phyloP scores from a whole-genome alignment of 306 rosid genomes.

The Pterocarpus santalinus region DNA sequence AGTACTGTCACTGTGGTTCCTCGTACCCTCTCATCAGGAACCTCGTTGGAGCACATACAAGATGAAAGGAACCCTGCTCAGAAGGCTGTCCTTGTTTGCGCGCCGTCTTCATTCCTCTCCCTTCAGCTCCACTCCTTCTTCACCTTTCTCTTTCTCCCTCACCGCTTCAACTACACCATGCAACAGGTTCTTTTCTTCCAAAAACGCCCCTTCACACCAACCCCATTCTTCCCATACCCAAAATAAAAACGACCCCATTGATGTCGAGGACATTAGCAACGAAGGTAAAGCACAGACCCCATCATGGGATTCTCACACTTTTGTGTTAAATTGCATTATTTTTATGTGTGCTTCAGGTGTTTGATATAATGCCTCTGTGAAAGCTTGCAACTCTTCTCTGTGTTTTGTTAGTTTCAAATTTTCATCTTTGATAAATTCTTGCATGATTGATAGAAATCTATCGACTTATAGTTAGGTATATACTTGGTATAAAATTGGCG shows the following conservation, averaged over 20 bases:
- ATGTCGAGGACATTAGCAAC: slow-evolving; percentile 44
- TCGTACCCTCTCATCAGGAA: background rate
- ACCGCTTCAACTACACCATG: slow-evolving; percentile 27
- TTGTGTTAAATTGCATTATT: background rate
- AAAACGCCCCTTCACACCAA: background rate
- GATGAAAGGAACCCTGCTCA: slow-evolving; percentile 54
- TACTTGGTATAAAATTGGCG: too few species aligned
- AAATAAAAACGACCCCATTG: slow-evolving; percentile 32
- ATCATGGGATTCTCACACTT: background rate
- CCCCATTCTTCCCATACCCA: background rate
- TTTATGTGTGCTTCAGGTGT: slow-evolving; percentile 34
- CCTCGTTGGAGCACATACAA: background rate
- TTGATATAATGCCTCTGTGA: slow-evolving; percentile 47
- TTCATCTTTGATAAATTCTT: background rate
- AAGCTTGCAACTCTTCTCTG: background rate
- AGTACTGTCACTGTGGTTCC: too few species aligned
- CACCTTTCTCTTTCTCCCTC: slow-evolving; percentile 40
- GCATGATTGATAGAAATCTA: background rate
- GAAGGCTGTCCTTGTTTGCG: slow-evolving; percentile 51
- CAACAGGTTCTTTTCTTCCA: slow-evolving; percentile 51
- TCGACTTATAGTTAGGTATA: background rate
- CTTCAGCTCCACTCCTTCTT: slow-evolving; percentile 16
- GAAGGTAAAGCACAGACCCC: slow-evolving; percentile 44
- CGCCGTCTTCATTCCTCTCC: slow-evolving; percentile 52
- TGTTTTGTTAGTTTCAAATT: background rate